Evolutionary conservation across 148 eudicot genomes (phyloP), one percentile per base, ranked within the genome.

Genomic region (Spergularia marina): DNA sequence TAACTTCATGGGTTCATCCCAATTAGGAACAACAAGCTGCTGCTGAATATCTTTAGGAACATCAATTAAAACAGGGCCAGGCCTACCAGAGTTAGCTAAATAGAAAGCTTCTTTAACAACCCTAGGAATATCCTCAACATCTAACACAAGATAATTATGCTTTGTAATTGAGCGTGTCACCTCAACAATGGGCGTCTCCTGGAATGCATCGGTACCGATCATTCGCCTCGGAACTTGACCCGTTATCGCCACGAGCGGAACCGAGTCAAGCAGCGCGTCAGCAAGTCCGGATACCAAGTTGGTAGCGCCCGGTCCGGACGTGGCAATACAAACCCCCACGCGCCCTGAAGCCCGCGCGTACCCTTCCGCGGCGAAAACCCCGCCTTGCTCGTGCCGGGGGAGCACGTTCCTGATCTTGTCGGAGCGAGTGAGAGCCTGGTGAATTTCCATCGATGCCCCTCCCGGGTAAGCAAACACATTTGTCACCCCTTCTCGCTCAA

Each of bases 371-470:
- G 97, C 89, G 69, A 94, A 94, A 4, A 91, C 79, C 1, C 93
- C 98, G n/a, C 98, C 98, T 55, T 94, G 97, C 65, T 94, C 98
- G 70, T 91, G 97, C 13, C 98, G 86, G 4, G 96, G 97, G 18
- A 94, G 91, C 41, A 91, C 78, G 78, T 94, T 94, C 0, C 85
- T 82, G 66, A 94, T 94, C 15, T 30, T 23, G 0, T 6, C 9
- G 5, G 97, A 90, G 15, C 97, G 91, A 4, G 98, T 94, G 0
- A 94, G 84, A 3, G 98, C 93, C 25, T 94, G 98, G 63, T 94
- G 98, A 44, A 94, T 94, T 79, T 94, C 97, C 91, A 94, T 74
- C 0, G 97, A 91, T 0, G 97, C 97, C 10, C 98, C 98, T 0
- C 98, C 98, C 0, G 97, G 98, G 82, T 94, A 94, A 6, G 98